A percentile compares a stretch with the other conserved stretches of the same genome.
Conservation (phyloP, 108 stramenopile genomes). For the Skeletonema marinoi region DNA sequence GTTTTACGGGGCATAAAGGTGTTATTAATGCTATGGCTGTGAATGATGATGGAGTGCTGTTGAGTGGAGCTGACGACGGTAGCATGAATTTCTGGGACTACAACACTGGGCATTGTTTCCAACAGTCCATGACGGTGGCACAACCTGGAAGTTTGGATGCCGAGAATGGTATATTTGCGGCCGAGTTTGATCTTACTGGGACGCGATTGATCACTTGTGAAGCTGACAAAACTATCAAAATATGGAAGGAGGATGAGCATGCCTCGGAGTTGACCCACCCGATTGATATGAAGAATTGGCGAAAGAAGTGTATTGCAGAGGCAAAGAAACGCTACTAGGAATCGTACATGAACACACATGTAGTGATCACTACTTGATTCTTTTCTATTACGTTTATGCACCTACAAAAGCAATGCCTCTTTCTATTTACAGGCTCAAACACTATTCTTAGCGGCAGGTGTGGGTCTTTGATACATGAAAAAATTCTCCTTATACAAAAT, state of each 20-base stretch:
- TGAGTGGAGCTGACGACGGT: slow-evolving; percentile 98
- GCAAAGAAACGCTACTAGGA: slow-evolving; percentile 55
- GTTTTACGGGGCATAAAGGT: slow-evolving; percentile 91
- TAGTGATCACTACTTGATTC: background rate
- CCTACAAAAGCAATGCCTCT: background rate
- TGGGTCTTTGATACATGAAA: background rate
- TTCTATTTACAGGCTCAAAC: too few relatives aligned
- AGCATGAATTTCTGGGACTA: slow-evolving; percentile 98
- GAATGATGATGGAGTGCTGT: slow-evolving; percentile 96
- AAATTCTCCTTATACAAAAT: background rate
- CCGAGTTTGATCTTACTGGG: slow-evolving; percentile 96
- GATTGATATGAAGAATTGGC: slow-evolving; percentile 94
- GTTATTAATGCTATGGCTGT: slow-evolving; percentile 95
- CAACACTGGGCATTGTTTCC: slow-evolving; percentile 94
- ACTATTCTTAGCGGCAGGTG: background rate
- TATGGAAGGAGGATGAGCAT: slow-evolving; percentile 95
- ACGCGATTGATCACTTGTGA: slow-evolving; percentile 97
- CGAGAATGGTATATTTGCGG: slow-evolving; percentile 95
- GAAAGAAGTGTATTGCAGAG: slow-evolving; percentile 90
- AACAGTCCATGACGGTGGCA: slow-evolving; percentile 81
- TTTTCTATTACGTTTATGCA: background rate
- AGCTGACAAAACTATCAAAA: slow-evolving; percentile 99
- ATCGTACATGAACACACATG: background rate
- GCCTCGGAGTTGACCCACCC: slow-evolving; percentile 94
- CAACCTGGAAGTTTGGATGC: slow-evolving; percentile 98